Conservation (phyloP, 23 red algal species). For the Cyanidiococcus yangmingshanensis region DNA sequence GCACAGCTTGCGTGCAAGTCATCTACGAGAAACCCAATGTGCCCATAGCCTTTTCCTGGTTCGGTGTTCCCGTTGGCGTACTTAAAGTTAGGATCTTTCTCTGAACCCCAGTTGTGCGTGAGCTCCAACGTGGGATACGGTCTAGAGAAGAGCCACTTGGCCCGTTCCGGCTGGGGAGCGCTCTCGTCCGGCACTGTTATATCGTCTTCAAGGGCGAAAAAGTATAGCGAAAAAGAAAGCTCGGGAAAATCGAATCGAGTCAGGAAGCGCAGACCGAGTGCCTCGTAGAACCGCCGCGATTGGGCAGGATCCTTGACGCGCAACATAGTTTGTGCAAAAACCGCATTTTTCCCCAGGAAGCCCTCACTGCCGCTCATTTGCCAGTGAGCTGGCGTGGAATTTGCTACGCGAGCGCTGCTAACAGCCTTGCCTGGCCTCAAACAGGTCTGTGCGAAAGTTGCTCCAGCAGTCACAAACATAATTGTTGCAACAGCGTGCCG, state of each 20-base stretch:
- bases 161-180: conserved; percentile 58
- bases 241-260: conserved; percentile 84
- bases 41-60: conserved; percentile 47
- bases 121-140: conserved; percentile 86
- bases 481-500: no score
- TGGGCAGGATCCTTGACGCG: conserved; percentile 50
- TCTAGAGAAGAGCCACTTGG: conserved; percentile 68
- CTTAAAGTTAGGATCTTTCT: conserved; percentile 27
- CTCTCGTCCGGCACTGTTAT: neutral
- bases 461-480: no score
- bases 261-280: conserved; percentile 72
- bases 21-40: conserved; percentile 58
- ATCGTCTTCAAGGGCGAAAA: conserved; percentile 72
- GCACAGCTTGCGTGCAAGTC: conserved; percentile 31
- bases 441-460: no score
- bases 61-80: conserved; percentile 73
- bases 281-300: conserved; percentile 53
- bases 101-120: conserved; percentile 87
- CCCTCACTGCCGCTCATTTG: neutral
- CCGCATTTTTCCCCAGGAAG: conserved; percentile 44
- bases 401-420: no score
- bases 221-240: conserved; percentile 78
- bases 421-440: no score
- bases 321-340: conserved; percentile 96
- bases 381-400: neutral